Evolutionary conservation across 371 early-diverging fungal species (phyloP).

Genomic region (Conidiobolus incongruus): DNA sequence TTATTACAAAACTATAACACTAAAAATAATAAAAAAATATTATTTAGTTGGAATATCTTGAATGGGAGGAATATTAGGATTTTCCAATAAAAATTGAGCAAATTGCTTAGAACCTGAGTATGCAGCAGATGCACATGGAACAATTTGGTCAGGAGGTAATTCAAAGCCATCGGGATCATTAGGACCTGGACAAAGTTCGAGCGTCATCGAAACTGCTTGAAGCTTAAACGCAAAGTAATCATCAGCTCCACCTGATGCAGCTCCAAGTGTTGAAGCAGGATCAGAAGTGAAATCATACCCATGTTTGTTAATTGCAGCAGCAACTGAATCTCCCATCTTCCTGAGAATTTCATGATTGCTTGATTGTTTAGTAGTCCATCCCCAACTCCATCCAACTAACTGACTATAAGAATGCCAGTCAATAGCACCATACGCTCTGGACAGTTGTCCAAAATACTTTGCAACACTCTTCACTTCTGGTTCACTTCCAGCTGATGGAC

Average conservation of each 20-base stretch:
- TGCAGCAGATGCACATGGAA: background rate
- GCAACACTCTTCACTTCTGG: constrained; percentile 19
- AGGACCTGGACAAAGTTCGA: background rate
- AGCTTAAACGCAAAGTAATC: background rate
- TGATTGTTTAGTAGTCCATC: constrained; percentile 12
- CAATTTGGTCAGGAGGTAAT: background rate
- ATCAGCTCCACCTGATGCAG: background rate
- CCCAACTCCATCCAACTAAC: constrained; percentile 14
- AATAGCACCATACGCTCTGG: constrained; percentile 14
- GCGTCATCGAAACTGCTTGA: background rate
- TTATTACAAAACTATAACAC: too few species aligned
- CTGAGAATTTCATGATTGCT: constrained; percentile 8
- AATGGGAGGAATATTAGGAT: too few species aligned
- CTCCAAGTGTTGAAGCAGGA: background rate
- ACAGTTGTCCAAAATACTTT: constrained; percentile 10
- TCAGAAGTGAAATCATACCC: background rate
- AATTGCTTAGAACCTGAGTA: too few species aligned
- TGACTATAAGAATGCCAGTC: constrained; percentile 20
- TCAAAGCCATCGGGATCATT: background rate
- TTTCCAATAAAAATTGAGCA: too few species aligned
- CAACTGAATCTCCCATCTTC: background rate
- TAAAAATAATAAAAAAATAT: too few species aligned
- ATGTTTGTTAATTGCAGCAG: background rate
- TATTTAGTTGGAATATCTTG: too few species aligned
- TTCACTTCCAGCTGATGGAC: constrained; percentile 22